Conservation (phyloP, 2,329 filamentous ascomycete genomes). For the Curvularia hawaiiensis region DNA sequence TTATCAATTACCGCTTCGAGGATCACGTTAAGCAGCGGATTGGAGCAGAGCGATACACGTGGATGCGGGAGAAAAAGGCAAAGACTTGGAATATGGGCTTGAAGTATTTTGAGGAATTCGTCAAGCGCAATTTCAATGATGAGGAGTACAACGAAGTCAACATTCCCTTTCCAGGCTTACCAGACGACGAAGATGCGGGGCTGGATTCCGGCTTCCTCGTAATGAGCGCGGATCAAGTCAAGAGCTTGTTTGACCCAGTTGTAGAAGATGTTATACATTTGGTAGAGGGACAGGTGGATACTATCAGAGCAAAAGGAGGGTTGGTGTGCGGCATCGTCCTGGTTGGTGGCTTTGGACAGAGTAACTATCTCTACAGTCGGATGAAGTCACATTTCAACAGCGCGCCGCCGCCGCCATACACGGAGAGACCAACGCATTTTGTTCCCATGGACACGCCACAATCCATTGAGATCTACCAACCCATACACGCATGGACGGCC, state of each 20-base stretch:
- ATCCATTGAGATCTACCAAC: conserved; percentile 80
- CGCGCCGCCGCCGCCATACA: conserved; percentile 61
- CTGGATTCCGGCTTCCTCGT: conserved; percentile 78
- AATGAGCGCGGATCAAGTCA: conserved; percentile 71
- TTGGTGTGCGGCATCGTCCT: conserved; percentile 71
- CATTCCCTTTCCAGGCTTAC: conserved; percentile 75
- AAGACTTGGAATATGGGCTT: conserved; percentile 77
- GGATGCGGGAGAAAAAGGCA: conserved; percentile 77
- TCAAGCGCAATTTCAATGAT: conserved; percentile 82
- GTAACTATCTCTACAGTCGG: conserved; percentile 71
- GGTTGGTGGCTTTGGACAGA: conserved; percentile 82
- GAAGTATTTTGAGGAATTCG: conserved; percentile 82
- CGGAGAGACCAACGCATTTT: conserved; percentile 71
- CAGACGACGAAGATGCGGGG: conserved; percentile 76
- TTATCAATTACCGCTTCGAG: conserved; percentile 81
- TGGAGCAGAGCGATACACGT: conserved; percentile 69
- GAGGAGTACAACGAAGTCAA: conserved; percentile 79
- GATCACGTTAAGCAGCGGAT: conserved; percentile 74
- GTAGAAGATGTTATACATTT: conserved; percentile 59
- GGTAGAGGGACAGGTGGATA: conserved; percentile 52
- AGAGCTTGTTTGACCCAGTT: conserved; percentile 76
- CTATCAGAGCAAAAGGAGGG: conserved; percentile 47
- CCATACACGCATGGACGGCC: conserved; percentile 80
- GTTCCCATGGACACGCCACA: conserved; percentile 57
- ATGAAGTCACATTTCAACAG: conserved; percentile 71